Evolutionary conservation across 2,329 filamentous ascomycete species (phyloP).

Genomic region (Ilyonectria sp.): DNA sequence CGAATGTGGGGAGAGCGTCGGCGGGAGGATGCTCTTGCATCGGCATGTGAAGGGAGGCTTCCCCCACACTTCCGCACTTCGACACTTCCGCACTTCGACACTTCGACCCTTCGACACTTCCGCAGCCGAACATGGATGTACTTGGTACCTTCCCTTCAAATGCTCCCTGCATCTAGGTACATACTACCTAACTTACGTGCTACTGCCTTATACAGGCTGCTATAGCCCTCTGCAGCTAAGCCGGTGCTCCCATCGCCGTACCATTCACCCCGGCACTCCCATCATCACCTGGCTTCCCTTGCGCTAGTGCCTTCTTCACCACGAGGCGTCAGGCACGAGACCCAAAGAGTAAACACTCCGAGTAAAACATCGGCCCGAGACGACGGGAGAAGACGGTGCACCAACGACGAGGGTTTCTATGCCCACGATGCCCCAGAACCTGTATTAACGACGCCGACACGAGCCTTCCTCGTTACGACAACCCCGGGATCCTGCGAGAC

Average conservation of each 20-base stretch:
- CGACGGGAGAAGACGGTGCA: background rate
- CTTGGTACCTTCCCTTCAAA: background rate
- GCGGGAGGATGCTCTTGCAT: slow-evolving; percentile 17
- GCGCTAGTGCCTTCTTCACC: background rate
- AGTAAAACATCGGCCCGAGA: slow-evolving; percentile 3
- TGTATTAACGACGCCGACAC: background rate
- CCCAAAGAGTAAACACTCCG: slow-evolving; percentile 3
- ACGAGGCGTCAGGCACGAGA: background rate
- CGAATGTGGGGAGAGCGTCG: slow-evolving; percentile 8
- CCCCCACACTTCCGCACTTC: slow-evolving; percentile 15
- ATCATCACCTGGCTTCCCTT: background rate
- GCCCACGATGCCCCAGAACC: background rate
- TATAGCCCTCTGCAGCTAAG: background rate
- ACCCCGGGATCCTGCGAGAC: background rate
- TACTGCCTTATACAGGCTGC: background rate
- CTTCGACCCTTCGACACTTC: background rate
- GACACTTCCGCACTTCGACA: too few species aligned
- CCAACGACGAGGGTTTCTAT: background rate
- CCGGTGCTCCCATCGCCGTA: background rate
- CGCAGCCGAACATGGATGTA: background rate
- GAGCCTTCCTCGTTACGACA: background rate
- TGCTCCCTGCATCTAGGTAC: background rate
- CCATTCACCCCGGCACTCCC: background rate
- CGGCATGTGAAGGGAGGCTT: slow-evolving; percentile 23
- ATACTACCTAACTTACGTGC: background rate